phyloP scores from a whole-genome alignment of 345 rosid species.

The Syzygium aqueum region DNA sequence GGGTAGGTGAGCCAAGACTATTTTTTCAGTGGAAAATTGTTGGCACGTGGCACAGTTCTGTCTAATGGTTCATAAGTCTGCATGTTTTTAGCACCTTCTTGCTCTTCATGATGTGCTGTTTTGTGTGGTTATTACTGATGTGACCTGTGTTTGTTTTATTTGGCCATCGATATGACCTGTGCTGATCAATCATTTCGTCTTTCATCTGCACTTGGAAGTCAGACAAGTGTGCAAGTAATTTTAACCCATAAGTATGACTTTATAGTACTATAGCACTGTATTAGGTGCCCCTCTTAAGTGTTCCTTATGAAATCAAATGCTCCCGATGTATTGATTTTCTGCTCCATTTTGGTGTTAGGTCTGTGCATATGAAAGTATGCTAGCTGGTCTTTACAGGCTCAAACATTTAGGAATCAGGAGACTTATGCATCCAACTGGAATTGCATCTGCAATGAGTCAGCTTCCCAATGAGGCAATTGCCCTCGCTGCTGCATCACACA shows the following conservation, averaged over 20 bases:
- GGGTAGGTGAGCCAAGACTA: not conserved
- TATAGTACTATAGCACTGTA: not conserved
- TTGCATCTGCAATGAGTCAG: conserved; percentile 83
- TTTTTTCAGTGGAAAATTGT: not conserved
- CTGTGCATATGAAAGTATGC: conserved; percentile 96
- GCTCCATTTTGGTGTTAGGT: conserved; percentile 36
- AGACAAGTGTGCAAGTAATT: not conserved
- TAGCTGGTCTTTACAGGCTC: conserved; percentile 83
- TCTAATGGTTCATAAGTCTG: not conserved
- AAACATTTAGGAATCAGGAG: conserved; percentile 88
- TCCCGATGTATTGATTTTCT: not conserved
- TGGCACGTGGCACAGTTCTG: not conserved
- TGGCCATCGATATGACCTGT: not conserved
- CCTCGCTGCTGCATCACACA: conserved; percentile 95
- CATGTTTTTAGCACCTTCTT: not conserved
- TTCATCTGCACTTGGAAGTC: not conserved
- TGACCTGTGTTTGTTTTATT: not conserved
- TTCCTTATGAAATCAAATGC: not conserved
- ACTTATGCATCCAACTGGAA: conserved; percentile 60
- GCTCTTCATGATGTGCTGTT: not conserved
- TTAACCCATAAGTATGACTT: not conserved
- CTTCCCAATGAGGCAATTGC: conserved; percentile 94
- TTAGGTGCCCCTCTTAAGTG: not conserved
- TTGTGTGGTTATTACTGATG: not conserved
- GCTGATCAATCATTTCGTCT: not conserved